A percentile compares a stretch with the other conserved stretches of the same genome.
These are phyloP conservation scores for Lasiosphaeria miniovina DNA, from an alignment of 495 filamentous ascomycete species.

Conservation along the genomic window DNA sequence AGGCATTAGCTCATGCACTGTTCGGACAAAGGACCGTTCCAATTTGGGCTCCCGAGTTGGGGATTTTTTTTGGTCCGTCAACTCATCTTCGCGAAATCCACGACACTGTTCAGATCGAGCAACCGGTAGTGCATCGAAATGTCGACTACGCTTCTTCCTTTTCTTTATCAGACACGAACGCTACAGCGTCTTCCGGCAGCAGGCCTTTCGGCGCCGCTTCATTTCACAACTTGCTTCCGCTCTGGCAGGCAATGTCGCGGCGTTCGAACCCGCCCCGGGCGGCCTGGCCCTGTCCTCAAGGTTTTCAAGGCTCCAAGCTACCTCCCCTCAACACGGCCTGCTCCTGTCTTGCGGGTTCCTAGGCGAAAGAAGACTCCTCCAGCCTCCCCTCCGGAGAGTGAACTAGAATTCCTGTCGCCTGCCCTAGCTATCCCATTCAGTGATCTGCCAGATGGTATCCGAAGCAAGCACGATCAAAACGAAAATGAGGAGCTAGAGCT, in stretches of 20 bases:
- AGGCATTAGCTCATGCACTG: too few species aligned
- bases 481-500: conserved; percentile 15
- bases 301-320: conserved; percentile 24
- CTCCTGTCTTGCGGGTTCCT: too few species aligned
- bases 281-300: too few species aligned
- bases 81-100: background rate
- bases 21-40: too few species aligned
- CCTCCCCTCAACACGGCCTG: conserved; percentile 10
- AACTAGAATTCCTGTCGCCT: too few species aligned
- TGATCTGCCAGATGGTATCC: too few species aligned
- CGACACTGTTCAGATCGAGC: background rate
- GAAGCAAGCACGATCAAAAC: background rate
- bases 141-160: conserved; percentile 50
- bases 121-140: conserved; percentile 20
- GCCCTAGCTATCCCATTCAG: too few species aligned
- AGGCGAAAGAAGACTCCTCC: too few species aligned
- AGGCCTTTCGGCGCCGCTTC: conserved; percentile 10
- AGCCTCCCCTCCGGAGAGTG: too few species aligned
- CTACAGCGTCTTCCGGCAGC: conserved; percentile 38
- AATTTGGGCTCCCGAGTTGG: background rate
- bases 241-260: conserved; percentile 3
- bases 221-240: conserved; percentile 21
- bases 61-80: background rate
- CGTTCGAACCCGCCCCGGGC: background rate
- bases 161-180: conserved; percentile 71